Conservation (phyloP, 2,329 filamentous ascomycete species). For the Ilyonectria destructans region DNA sequence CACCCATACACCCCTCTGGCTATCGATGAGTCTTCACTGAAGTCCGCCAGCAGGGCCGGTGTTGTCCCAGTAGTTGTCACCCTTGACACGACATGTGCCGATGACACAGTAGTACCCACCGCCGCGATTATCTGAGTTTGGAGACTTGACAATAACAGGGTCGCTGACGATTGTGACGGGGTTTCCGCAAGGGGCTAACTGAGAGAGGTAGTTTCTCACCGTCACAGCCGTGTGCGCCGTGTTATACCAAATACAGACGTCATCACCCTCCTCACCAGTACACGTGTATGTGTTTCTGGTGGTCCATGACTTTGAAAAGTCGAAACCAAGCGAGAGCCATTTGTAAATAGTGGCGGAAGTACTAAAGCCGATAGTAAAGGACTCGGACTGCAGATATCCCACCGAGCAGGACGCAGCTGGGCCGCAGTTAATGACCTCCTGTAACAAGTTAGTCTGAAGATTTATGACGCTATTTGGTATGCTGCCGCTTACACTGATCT, state of each 20-base stretch:
- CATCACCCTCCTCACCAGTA: slow-evolving; percentile 15
- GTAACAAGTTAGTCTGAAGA: not conserved
- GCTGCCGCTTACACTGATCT: slow-evolving; percentile 20
- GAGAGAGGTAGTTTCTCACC: slow-evolving; percentile 4
- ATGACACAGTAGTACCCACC: slow-evolving; percentile 28
- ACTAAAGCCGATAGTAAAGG: slow-evolving; percentile 26
- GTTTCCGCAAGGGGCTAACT: slow-evolving; percentile 8
- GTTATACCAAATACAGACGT: slow-evolving; percentile 26
- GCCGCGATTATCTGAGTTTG: slow-evolving; percentile 25
- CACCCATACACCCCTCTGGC: too few species aligned
- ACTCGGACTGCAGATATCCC: slow-evolving; percentile 20
- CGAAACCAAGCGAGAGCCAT: slow-evolving; percentile 16
- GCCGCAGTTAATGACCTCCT: slow-evolving; percentile 28
- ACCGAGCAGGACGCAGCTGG: slow-evolving; percentile 14
- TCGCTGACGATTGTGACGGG: not conserved
- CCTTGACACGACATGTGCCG: slow-evolving; percentile 21
- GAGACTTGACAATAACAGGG: slow-evolving; percentile 21
- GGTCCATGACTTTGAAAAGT: slow-evolving; percentile 18
- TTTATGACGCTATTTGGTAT: too few species aligned
- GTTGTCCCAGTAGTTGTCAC: slow-evolving; percentile 28
- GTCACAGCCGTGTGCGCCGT: slow-evolving; percentile 29
- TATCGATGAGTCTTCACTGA: not conserved
- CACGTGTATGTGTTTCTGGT: slow-evolving; percentile 26
- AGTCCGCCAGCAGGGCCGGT: slow-evolving; percentile 21
- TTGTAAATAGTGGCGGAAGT: not conserved